Evolutionary conservation across 371 early-diverging fungal genomes (phyloP).

Genomic region (Coemansia sp.): DNA sequence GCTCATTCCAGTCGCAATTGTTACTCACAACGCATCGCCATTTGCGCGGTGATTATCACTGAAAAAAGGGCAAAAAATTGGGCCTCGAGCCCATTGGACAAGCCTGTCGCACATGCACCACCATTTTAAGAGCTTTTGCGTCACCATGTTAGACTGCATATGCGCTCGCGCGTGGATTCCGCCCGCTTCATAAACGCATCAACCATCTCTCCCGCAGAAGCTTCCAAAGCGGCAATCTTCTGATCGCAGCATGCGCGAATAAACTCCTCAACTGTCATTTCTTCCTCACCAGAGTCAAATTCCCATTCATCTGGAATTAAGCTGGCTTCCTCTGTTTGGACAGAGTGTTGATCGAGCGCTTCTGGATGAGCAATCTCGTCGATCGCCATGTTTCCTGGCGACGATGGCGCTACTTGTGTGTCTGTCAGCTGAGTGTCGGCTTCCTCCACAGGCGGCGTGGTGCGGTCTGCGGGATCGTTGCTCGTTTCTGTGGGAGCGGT

Average conservation of each 20-base stretch:
- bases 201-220: constrained; percentile 43
- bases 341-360: not conserved
- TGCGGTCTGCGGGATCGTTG: not conserved
- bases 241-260: constrained; percentile 50
- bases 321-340: constrained; percentile 2
- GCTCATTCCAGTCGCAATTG: not conserved
- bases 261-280: constrained; percentile 52
- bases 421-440: constrained; percentile 19
- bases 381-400: constrained; percentile 24
- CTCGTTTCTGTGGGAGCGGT: not conserved
- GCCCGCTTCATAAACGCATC: constrained; percentile 40
- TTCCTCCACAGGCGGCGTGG: not conserved
- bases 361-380: constrained; percentile 9
- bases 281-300: constrained; percentile 37
- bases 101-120: not conserved
- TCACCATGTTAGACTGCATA: constrained; percentile 28
- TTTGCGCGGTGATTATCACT: not conserved
- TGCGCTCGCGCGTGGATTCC: constrained; percentile 38
- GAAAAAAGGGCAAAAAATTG: not conserved
- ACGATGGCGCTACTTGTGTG: constrained; percentile 17
- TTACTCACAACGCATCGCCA: not conserved
- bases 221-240: constrained; percentile 34
- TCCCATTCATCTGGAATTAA: constrained; percentile 26
- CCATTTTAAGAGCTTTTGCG: not conserved
- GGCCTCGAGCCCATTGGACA: not conserved